phyloP scores from a whole-genome alignment of 352 stramenopile species.

The Phytophthora litchii region DNA sequence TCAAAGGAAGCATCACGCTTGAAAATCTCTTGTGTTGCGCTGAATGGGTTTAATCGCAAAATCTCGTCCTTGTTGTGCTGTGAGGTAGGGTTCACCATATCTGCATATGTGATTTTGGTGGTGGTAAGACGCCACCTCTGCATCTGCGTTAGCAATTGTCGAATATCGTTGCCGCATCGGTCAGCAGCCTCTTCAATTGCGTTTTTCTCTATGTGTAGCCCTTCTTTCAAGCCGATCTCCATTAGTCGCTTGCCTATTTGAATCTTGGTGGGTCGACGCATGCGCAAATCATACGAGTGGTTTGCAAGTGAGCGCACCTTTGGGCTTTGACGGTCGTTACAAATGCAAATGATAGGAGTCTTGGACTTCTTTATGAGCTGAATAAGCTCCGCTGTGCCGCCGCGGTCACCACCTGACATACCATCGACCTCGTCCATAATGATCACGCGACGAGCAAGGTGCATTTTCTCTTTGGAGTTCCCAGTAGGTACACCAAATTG shows the following conservation, averaged over 20 bases:
- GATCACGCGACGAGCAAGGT: constrained; percentile 90
- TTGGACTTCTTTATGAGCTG: constrained; percentile 98
- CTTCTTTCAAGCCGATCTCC: constrained; percentile 90
- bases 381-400: constrained; percentile 98
- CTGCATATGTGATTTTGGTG: constrained; percentile 84
- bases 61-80: constrained; percentile 94
- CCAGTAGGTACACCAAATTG: constrained; percentile 66
- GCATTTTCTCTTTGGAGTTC: constrained; percentile 57
- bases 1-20: constrained; percentile 81
- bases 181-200: constrained; percentile 97
- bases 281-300: constrained; percentile 97
- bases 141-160: constrained; percentile 96
- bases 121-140: constrained; percentile 95
- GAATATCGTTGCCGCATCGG: constrained; percentile 97
- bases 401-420: constrained; percentile 97
- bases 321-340: constrained; percentile 97
- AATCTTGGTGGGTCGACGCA: constrained; percentile 93
- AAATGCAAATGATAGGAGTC: constrained; percentile 99
- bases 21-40: constrained; percentile 94
- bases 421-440: constrained; percentile 99
- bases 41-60: constrained; percentile 95
- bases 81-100: constrained; percentile 80
- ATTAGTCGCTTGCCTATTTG: constrained; percentile 93
- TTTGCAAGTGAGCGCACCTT: constrained; percentile 97
- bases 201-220: constrained; percentile 95